phyloP scores from a whole-genome alignment of 495 filamentous ascomycete genomes.

The Neurospora sp. region DNA sequence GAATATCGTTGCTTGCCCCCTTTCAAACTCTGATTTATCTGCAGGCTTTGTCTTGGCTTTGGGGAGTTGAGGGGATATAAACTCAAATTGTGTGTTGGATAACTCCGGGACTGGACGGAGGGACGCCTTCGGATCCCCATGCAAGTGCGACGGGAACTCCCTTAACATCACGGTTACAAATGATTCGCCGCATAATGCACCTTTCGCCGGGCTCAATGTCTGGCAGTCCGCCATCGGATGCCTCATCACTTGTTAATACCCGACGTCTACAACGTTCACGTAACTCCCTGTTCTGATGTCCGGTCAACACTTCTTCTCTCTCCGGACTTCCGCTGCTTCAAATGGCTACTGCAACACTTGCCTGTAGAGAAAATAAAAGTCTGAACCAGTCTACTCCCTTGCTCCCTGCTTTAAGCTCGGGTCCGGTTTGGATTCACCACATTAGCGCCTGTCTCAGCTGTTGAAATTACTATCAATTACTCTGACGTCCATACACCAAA shows the following conservation, averaged over 20 bases:
- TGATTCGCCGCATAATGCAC: neutral
- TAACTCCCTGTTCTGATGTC: neutral
- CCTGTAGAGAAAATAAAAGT: neutral
- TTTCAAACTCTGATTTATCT: neutral
- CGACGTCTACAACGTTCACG: neutral
- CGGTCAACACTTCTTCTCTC: neutral
- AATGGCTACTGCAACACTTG: neutral
- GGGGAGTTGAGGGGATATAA: neutral
- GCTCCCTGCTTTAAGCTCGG: neutral
- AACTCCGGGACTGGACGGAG: neutral
- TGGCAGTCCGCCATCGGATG: neutral
- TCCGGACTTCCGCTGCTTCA: neutral
- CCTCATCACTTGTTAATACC: neutral
- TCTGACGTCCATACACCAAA: neutral
- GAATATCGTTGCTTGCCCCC: neutral
- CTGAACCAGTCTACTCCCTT: neutral
- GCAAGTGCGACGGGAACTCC: neutral
- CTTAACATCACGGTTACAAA: neutral
- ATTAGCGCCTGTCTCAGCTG: neutral
- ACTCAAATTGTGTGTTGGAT: neutral
- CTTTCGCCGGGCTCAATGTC: neutral
- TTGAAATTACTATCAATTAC: neutral
- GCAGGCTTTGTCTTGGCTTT: neutral
- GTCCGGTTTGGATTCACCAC: neutral
- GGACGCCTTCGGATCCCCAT: neutral